phyloP scores from a whole-genome alignment of 2,329 filamentous ascomycete species.

The Periconia digitata region DNA sequence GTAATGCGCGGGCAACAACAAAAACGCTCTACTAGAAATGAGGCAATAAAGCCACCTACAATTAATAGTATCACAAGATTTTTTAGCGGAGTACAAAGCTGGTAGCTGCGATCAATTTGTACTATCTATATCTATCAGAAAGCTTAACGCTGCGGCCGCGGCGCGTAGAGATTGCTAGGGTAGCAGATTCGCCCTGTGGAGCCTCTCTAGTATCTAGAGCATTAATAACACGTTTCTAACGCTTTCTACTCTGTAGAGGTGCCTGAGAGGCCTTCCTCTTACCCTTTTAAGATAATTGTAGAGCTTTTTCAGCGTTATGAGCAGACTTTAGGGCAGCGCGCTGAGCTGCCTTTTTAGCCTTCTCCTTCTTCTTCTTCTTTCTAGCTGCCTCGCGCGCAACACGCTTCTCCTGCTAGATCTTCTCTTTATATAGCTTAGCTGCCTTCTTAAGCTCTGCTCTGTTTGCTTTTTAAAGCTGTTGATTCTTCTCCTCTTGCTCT shows the following conservation, averaged over 20 bases:
- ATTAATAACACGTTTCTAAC: neutral
- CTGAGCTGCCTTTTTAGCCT: too few relatives aligned
- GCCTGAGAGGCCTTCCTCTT: neutral
- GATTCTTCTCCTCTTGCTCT: neutral
- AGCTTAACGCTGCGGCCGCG: conserved; percentile 1
- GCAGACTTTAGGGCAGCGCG: neutral
- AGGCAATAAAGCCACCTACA: conserved; percentile 4
- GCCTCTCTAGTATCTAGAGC: neutral
- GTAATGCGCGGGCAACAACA: neutral
- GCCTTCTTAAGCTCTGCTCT: neutral
- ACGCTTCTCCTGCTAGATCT: too few relatives aligned
- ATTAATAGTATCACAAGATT: conserved; percentile 7
- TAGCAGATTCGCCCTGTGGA: neutral
- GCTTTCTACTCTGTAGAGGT: neutral
- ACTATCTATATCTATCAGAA: conserved; percentile 4
- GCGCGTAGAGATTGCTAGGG: neutral
- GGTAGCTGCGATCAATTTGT: conserved; percentile 3
- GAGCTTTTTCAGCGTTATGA: neutral
- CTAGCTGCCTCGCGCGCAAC: too few relatives aligned
- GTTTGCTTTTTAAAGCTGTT: neutral
- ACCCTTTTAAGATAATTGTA: conserved; percentile 1
- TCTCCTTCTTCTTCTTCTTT: too few relatives aligned
- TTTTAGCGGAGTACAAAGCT: conserved; percentile 2
- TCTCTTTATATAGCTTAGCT: too few relatives aligned
- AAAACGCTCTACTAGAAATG: conserved; percentile 5